Evolutionary conservation across 768 basidiomycete genomes (phyloP).

Genomic region (Suillus ampliporus): DNA sequence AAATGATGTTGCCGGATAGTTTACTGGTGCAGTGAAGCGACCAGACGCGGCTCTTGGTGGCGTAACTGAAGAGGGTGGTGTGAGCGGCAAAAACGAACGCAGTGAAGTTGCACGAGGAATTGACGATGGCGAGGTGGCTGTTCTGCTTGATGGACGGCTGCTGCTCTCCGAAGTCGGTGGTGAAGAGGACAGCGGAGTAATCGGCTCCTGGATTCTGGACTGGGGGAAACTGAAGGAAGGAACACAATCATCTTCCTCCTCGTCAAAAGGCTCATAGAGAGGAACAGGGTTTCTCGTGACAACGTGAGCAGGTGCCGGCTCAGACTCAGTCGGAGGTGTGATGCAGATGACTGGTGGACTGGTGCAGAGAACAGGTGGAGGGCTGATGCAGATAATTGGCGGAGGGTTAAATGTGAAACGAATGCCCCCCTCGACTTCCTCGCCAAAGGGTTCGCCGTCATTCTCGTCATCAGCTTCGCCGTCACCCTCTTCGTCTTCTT

Average conservation of each 20-base stretch:
- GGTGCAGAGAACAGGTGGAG: constrained; percentile 24
- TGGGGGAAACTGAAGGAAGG: constrained; percentile 31
- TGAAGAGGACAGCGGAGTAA: constrained; percentile 15
- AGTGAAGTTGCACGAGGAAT: constrained; percentile 53
- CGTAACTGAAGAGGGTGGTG: constrained; percentile 35
- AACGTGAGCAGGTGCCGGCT: constrained; percentile 11
- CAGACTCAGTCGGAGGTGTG: constrained; percentile 25
- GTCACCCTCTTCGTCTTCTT: constrained; percentile 43
- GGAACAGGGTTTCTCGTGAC: constrained; percentile 12
- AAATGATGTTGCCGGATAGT: constrained; percentile 37
- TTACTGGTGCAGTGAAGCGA: constrained; percentile 28
- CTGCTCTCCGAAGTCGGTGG: constrained; percentile 11
- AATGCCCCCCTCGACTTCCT: constrained; percentile 68
- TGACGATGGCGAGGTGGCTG: constrained; percentile 49
- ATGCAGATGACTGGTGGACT: constrained; percentile 31
- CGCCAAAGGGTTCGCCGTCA: constrained; percentile 61
- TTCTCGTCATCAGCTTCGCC: constrained; percentile 39
- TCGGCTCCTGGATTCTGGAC: constrained; percentile 16
- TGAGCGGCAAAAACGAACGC: constrained; percentile 39
- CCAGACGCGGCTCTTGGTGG: constrained; percentile 40
- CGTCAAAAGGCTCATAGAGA: constrained; percentile 22
- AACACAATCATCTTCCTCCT: constrained; percentile 29
- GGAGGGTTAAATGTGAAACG: constrained; percentile 76
- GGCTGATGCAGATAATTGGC: constrained; percentile 33
- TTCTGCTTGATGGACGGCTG: constrained; percentile 19